phyloP scores from a whole-genome alignment of 495 filamentous ascomycete species.

The Neurospora sp. region DNA sequence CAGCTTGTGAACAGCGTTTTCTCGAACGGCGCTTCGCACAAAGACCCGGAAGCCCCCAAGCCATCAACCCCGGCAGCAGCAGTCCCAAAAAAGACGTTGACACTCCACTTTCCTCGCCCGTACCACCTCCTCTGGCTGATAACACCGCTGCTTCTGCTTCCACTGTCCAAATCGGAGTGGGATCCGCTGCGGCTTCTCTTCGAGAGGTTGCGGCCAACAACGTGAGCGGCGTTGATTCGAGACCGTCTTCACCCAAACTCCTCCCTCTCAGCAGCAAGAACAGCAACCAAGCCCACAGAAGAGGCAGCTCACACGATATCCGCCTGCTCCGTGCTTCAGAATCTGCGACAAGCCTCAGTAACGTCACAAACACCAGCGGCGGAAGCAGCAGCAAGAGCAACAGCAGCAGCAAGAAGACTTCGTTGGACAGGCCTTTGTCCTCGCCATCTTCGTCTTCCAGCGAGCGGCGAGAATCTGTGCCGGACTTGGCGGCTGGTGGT shows the following conservation, averaged over 20 bases:
- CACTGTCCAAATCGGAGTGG: not conserved
- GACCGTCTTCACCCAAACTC: not conserved
- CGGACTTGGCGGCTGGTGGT: not conserved
- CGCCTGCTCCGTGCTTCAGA: not conserved
- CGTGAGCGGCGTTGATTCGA: not conserved
- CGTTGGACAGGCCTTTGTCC: conserved; percentile 5
- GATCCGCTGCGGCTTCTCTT: not conserved
- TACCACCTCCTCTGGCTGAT: not conserved
- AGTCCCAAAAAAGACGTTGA: not conserved
- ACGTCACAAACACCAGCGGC: not conserved
- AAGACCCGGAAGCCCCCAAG: not conserved
- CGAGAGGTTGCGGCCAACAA: not conserved
- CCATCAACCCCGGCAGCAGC: not conserved
- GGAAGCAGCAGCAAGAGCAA: not conserved
- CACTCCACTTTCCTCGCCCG: not conserved
- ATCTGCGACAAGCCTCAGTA: not conserved
- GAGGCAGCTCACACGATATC: not conserved
- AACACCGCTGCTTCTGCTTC: not conserved
- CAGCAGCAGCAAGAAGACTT: not conserved
- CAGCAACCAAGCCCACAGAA: not conserved
- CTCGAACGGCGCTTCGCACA: not conserved
- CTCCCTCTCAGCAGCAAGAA: not conserved
- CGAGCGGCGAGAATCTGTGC: not conserved
- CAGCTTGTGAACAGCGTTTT: not conserved
- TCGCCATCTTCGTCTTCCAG: not conserved